Evolutionary conservation across 352 stramenopile genomes (phyloP), one percentile per base, ranked within the genome.

Genomic region (Phytopythium aichiense): DNA sequence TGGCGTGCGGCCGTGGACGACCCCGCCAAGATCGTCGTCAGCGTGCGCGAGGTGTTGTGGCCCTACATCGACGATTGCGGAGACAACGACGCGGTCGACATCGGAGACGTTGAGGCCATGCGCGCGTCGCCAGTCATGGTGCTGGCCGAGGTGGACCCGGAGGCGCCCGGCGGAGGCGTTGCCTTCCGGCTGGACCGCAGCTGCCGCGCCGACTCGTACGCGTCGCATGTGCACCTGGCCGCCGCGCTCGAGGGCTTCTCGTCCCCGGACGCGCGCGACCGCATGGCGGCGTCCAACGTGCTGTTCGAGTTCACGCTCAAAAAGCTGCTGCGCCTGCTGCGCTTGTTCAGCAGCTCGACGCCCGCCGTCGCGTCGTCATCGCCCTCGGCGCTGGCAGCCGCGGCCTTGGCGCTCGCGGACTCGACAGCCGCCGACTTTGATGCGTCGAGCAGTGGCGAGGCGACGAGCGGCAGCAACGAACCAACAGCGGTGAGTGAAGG

Each of bases 241-340:
- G 70, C 68, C 46, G 78, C 79, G 9, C 72, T 94, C 12, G 77
- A 85, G 25, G 64, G 81, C 30, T 84, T 88, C 46, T 86, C 77
- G 51, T 89, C 77, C 5, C 81, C 81, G 0, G 82, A 92, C 51
- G 75, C 81, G 13, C 76, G 83, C 18, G 82, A 92, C 48, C 81
- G 81, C 45, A 87, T 94, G 72, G 77, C 87, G 54, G 85, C 88
- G 57, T 87, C 80, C 25, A 88, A 92, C 54, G 78, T 92, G n/a
- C 64, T 91, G n/a, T 89, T 92, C 51, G 84, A 94, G 69, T 77
- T 79, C 57, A 85, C 78, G 25, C 61, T 92, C 38, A 78, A 81
- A 53, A 92, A 94, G 55, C 60, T 91, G 65, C 61, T 92, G 54
- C 77, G 76, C 37, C 56, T 94, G 33, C 65, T 94, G 57, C 77